Evolutionary conservation across 2,329 filamentous ascomycete genomes (phyloP).

Genomic region (Claviceps purpurea): DNA sequence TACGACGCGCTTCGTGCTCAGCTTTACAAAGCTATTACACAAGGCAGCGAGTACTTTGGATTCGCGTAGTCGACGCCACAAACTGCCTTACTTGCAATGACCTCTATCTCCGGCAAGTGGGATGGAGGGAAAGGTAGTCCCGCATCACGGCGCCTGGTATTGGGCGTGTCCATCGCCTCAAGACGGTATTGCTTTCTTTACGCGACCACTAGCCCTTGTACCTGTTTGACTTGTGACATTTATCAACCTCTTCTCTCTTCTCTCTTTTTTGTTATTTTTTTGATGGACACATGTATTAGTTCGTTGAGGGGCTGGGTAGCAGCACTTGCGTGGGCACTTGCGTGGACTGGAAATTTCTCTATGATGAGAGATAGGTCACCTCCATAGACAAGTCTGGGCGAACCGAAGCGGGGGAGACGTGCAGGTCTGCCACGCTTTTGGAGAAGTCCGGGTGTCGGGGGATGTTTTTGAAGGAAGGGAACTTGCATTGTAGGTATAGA

Average conservation of each 20-base stretch:
- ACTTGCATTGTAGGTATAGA: neutral
- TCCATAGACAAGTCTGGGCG: neutral
- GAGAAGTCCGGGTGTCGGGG: neutral
- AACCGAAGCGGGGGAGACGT: constrained; percentile 15
- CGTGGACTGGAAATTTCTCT: neutral
- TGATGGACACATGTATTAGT: neutral
- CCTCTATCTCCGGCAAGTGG: neutral
- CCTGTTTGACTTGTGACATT: neutral
- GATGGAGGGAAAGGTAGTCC: neutral
- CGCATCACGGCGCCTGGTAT: constrained; percentile 4
- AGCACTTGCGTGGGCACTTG: neutral
- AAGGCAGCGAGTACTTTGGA: constrained; percentile 92
- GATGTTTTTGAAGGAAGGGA: neutral
- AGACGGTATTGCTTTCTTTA: neutral
- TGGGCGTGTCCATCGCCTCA: neutral
- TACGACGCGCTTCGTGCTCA: constrained; percentile 83
- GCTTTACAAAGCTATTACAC: constrained; percentile 91
- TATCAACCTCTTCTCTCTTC: neutral
- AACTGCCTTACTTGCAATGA: neutral
- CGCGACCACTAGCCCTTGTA: neutral
- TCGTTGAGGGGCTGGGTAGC: neutral
- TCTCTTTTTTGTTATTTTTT: neutral
- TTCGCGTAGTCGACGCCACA: constrained; percentile 54
- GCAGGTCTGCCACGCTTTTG: constrained; percentile 16
- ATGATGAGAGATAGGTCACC: neutral